Conservation (phyloP, 2,329 filamentous ascomycete species). For the Aspergillus arachidicola region DNA sequence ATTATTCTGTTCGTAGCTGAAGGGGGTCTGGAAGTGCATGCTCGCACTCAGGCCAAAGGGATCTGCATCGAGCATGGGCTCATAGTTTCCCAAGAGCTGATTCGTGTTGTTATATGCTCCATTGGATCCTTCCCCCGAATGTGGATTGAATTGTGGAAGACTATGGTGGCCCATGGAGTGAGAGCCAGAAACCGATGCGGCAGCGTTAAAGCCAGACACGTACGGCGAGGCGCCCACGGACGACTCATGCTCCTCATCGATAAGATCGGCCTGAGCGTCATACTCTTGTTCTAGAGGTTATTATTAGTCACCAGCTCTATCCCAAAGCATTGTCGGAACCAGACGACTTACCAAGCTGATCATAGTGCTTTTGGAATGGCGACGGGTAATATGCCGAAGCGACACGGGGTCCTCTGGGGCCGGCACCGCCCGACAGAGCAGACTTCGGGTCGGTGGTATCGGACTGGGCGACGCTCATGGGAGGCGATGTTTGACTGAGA, state of each 20-base stretch:
- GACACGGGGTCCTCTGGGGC: constrained; percentile 35
- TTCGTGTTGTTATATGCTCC: constrained; percentile 49
- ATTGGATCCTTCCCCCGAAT: constrained; percentile 39
- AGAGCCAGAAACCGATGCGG: constrained; percentile 45
- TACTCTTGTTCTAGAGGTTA: constrained; percentile 88
- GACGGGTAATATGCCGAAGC: constrained; percentile 73
- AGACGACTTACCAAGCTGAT: constrained; percentile 86
- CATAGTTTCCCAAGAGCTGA: constrained; percentile 69
- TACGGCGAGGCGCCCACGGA: constrained; percentile 70
- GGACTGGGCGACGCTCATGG: constrained; percentile 40
- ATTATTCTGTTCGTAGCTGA: constrained; percentile 52
- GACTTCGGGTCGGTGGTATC: constrained; percentile 40
- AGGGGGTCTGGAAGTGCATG: constrained; percentile 91
- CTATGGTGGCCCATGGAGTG: constrained; percentile 44
- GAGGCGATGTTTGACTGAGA: constrained; percentile 37
- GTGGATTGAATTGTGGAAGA: constrained; percentile 45
- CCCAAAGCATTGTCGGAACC: constrained; percentile 38
- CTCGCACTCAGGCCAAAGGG: constrained; percentile 91
- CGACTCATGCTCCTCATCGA: constrained; percentile 77
- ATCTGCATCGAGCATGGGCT: constrained; percentile 87
- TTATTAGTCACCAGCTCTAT: neutral
- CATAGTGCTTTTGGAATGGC: constrained; percentile 90
- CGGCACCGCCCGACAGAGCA: constrained; percentile 29
- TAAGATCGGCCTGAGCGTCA: constrained; percentile 84
- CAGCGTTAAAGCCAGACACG: constrained; percentile 52